phyloP scores from a whole-genome alignment of 2,329 filamentous ascomycete species.

The Pseudogymnoascus sp. region DNA sequence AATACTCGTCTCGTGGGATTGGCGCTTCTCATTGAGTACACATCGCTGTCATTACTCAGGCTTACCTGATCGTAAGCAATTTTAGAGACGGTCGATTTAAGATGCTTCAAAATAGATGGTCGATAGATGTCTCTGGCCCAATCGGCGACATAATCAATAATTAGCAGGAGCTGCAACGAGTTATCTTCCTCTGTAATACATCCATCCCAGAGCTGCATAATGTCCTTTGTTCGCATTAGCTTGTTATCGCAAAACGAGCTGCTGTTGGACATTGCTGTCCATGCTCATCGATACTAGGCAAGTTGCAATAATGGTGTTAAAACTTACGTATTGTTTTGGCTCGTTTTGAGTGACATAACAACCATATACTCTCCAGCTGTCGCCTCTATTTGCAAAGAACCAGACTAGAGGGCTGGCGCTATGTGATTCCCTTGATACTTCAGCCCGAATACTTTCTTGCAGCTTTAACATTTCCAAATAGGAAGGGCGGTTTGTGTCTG shows the following conservation, averaged over 20 bases:
- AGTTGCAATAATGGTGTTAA: not conserved
- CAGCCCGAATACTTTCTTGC: constrained; percentile 17
- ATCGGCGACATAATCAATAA: constrained; percentile 28
- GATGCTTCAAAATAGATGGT: constrained; percentile 9
- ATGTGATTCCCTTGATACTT: not conserved
- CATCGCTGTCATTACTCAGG: not conserved
- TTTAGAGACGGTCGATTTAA: not conserved
- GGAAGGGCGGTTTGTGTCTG: constrained; percentile 22
- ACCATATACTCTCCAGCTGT: not conserved
- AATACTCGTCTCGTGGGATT: not conserved
- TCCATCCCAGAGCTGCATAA: constrained; percentile 22
- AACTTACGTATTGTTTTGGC: not conserved
- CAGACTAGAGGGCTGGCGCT: not conserved
- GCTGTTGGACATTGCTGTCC: no score
- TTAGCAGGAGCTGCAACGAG: constrained; percentile 25
- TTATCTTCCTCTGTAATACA: constrained; percentile 18
- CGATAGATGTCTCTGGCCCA: constrained; percentile 28
- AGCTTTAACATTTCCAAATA: constrained; percentile 19
- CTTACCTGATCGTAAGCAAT: not conserved
- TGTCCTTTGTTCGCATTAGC: constrained; percentile 9
- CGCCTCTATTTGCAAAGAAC: not conserved
- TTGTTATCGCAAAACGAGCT: not conserved
- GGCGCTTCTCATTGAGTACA: not conserved
- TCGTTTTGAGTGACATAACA: not conserved
- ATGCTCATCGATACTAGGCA: not conserved